phyloP scores from a whole-genome alignment of 352 stramenopile genomes.

The Lagenidium giganteum region DNA sequence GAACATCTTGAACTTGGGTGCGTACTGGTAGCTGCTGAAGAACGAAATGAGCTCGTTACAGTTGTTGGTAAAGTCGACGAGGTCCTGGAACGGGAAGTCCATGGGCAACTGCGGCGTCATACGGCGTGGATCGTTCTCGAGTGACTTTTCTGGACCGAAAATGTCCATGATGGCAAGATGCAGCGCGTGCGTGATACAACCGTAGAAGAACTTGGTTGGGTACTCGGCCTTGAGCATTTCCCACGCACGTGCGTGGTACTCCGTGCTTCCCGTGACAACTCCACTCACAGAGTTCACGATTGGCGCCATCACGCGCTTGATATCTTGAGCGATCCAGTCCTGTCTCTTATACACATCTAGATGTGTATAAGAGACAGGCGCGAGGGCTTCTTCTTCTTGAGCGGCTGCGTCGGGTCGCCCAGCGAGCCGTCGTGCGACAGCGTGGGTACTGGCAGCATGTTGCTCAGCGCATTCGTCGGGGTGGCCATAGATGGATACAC shows the following conservation, averaged over 20 bases:
- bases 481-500: too few species aligned
- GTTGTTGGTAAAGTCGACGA: conserved; percentile 69
- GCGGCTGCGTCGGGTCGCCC: conserved; percentile 1
- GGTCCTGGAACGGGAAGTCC: conserved; percentile 75
- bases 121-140: conserved; percentile 66
- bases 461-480: too few species aligned
- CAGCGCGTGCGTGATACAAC: conserved; percentile 75
- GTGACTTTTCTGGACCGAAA: conserved; percentile 59
- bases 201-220: conserved; percentile 85
- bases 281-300: conserved; percentile 67
- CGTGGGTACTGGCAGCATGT: too few species aligned
- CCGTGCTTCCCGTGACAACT: conserved; percentile 69
- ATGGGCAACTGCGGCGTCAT: conserved; percentile 61
- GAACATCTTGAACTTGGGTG: conserved; percentile 71
- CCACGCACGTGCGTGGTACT: conserved; percentile 71
- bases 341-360: too few species aligned
- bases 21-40: conserved; percentile 79
- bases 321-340: conserved; percentile 79
- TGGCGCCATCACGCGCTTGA: conserved; percentile 75
- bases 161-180: conserved; percentile 82
- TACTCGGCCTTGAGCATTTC: conserved; percentile 82
- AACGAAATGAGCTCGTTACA: conserved; percentile 76
- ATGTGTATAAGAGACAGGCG: too few species aligned
- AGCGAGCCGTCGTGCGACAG: too few species aligned
- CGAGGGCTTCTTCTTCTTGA: conserved; percentile 70